Conservation (phyloP, 208 protist species). For the Leishmania guyanensis region DNA sequence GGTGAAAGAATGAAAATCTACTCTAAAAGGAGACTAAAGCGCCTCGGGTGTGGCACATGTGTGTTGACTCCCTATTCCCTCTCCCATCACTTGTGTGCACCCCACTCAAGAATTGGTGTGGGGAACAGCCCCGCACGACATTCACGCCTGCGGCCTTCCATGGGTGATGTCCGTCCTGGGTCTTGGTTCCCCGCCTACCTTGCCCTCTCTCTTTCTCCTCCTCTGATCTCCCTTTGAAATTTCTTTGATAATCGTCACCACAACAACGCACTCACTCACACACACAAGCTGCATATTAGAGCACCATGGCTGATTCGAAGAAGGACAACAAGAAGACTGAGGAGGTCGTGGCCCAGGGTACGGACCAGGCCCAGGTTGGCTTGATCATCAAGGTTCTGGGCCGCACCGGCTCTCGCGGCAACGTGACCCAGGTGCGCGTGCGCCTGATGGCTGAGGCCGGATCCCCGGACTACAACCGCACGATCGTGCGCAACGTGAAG, state of each 20-base stretch:
- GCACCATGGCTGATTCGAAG: constrained; percentile 72
- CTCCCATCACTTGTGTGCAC: background rate
- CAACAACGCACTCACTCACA: constrained; percentile 8
- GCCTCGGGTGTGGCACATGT: background rate
- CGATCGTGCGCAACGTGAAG: constrained; percentile 99
- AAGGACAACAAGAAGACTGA: constrained; percentile 90
- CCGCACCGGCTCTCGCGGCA: constrained; percentile 99
- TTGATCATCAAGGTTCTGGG: constrained; percentile 98
- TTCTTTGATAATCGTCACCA: background rate
- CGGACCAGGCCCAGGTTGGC: constrained; percentile 92
- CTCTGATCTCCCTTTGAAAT: background rate
- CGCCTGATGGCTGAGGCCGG: constrained; percentile 93
- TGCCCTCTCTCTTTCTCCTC: background rate
- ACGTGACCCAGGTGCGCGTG: constrained; percentile 98
- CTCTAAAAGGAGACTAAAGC: background rate
- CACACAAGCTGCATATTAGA: constrained; percentile 7
- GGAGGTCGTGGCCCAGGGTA: constrained; percentile 71
- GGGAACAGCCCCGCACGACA: background rate
- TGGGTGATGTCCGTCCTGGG: background rate
- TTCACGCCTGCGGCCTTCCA: background rate
- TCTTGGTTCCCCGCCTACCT: background rate
- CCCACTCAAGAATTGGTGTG: background rate
- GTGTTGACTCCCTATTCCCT: background rate
- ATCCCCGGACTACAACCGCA: constrained; percentile 90
- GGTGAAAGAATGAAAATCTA: background rate